Base-by-base conservation (phyloP, 1,284 basidiomycete genomes). In the Flammula alnicola region DNA sequence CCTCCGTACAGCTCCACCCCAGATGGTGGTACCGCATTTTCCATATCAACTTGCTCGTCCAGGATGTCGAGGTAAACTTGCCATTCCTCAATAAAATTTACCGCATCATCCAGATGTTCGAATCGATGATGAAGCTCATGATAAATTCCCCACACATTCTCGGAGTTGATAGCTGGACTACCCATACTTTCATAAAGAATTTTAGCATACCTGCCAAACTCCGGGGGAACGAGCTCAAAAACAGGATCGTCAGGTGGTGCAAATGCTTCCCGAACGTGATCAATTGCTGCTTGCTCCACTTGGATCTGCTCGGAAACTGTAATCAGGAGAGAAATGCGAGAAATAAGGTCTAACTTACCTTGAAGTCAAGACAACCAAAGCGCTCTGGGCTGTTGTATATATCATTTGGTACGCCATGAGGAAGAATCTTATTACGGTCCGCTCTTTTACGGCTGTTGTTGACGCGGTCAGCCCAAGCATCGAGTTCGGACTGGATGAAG, bases 401-500 rank as follows among this genome's bases (percentile, higher is more conserved):
- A 11, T 64, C 32, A 33, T 61, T 54, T 10, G 66, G 66, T 26
- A 64, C 60, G 1, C 67, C 66, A 35, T 68, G 65, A 2, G 66
- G 70, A 3, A 67, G 50, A 9, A 66, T 40, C 39, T 67, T 67
- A 43, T 63, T 42, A n/a, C 50, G 57, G 40, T 66, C 55, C 7
- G 52, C 51, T 14, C 60, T 51, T n/a, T 47, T 49, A 8, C 23
- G 25, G 5, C 36, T 49, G 23, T 44, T 40, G 23, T 54, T 54
- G 12, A 45, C 22, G 9, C 37, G 20, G 9, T 33, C n/a, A 3
- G 36, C 31, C 23, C 40, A 54, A 3, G 19, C 25, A 31, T 54
- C 44, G 10, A 58, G 17, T 22, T 56, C 54, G 7, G 31, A 14
- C 47, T 69, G 66, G 11, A 69, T 36, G 55, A 58, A 68, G 11